Percentiles rank a stretch among this genome's conserved stretches.
Evolutionary conservation across 768 basidiomycete species (phyloP).

Genomic region (Leucosporidium yakuticum): DNA sequence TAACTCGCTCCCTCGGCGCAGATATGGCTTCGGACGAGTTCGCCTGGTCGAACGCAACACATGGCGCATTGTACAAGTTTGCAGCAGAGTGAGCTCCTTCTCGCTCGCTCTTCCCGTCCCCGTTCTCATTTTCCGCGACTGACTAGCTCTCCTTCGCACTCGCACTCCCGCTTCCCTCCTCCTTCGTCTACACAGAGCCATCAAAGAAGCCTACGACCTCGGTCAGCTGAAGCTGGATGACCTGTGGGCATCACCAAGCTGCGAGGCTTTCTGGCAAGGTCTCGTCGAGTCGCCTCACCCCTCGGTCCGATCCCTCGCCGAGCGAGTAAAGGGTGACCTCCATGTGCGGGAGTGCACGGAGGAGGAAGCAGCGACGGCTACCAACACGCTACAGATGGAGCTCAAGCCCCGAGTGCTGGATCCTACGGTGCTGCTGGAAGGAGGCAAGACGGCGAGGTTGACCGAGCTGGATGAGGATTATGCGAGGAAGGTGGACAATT

Average conservation of each 20-base stretch:
- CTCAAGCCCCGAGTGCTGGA: conserved; percentile 25
- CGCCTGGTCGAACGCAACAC: conserved; percentile 23
- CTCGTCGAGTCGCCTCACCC: conserved; percentile 7
- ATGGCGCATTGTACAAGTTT: conserved; percentile 18
- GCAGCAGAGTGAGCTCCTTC: conserved; percentile 9
- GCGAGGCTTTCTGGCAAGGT: conserved; percentile 24
- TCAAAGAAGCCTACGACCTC: conserved; percentile 11
- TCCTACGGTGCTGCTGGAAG: conserved; percentile 24
- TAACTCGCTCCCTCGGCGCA: not conserved
- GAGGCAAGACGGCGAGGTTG: conserved; percentile 10
- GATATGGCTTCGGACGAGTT: conserved; percentile 21
- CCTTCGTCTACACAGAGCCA: conserved; percentile 3
- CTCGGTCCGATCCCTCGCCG: conserved; percentile 13
- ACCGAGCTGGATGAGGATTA: conserved; percentile 22
- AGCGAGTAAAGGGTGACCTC: conserved; percentile 5
- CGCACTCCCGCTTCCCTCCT: too few relatives aligned
- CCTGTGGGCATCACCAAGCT: conserved; percentile 11
- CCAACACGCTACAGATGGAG: conserved; percentile 2
- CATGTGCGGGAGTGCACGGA: conserved; percentile 1
- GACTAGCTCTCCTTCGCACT: not conserved
- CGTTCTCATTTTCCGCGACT: not conserved
- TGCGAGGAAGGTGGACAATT: not conserved
- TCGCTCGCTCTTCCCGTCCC: not conserved
- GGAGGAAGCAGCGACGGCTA: conserved; percentile 6
- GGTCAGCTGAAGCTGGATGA: conserved; percentile 10